phyloP scores from a whole-genome alignment of 768 basidiomycete species.

The Amanita jacksonii region DNA sequence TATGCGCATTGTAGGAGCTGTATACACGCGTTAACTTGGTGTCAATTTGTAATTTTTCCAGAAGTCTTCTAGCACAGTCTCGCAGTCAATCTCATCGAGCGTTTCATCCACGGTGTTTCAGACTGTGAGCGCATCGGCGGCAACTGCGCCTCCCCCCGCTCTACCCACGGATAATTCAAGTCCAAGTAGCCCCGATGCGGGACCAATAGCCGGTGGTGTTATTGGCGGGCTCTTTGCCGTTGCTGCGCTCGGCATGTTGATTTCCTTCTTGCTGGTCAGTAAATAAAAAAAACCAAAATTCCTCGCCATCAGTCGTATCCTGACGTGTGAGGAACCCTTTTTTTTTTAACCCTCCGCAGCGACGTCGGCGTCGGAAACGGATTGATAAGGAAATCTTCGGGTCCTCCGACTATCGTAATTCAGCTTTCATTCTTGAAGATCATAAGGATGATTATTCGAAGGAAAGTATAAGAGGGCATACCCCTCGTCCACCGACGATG shows the following conservation, averaged over 20 bases:
- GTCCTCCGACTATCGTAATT: slow-evolving; percentile 51
- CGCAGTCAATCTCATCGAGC: too few relatives aligned
- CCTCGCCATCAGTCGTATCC: not conserved
- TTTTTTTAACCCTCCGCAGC: slow-evolving; percentile 21
- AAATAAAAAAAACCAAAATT: slow-evolving; percentile 14
- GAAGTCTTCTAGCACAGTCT: too few relatives aligned
- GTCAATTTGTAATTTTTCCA: too few relatives aligned
- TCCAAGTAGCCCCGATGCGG: slow-evolving; percentile 13
- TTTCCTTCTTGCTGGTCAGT: slow-evolving; percentile 43
- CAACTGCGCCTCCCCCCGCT: too few relatives aligned
- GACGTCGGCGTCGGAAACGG: slow-evolving; percentile 33
- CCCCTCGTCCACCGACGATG: slow-evolving; percentile 58
- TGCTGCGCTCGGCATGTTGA: slow-evolving; percentile 27
- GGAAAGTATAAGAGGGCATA: slow-evolving; percentile 23
- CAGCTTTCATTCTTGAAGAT: slow-evolving; percentile 51
- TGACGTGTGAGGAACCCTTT: too few relatives aligned
- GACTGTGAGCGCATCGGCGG: too few relatives aligned
- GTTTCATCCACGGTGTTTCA: too few relatives aligned
- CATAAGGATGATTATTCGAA: slow-evolving; percentile 29
- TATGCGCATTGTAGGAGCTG: too few relatives aligned
- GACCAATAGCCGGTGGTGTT: slow-evolving; percentile 31
- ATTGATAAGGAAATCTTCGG: slow-evolving; percentile 37
- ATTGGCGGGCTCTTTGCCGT: slow-evolving; percentile 37
- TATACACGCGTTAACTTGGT: too few relatives aligned
- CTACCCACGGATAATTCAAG: too few relatives aligned